A percentile compares a stretch with the other conserved stretches of the same genome.
phyloP scores from a whole-genome alignment of 352 stramenopile genomes.

The Phytophthora rubi region DNA sequence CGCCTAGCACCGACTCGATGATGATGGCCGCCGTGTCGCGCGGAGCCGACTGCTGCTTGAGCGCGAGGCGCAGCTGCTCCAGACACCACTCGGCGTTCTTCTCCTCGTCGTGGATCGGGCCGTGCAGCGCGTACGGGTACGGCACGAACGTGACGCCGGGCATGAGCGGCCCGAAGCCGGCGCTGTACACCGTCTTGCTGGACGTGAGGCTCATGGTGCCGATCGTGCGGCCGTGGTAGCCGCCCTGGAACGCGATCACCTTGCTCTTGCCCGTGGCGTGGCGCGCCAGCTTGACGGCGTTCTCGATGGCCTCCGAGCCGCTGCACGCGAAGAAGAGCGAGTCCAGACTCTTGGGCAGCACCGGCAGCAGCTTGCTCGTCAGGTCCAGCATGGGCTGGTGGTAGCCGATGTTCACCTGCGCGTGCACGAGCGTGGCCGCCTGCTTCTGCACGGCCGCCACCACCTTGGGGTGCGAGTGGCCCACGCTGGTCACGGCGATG shows the following conservation, averaged over 20 bases:
- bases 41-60: constrained; percentile 92
- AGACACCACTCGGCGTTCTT: constrained; percentile 78
- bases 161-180: constrained; percentile 87
- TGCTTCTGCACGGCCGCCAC: constrained; percentile 92
- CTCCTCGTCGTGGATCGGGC: constrained; percentile 82
- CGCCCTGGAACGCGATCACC: constrained; percentile 93
- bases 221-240: constrained; percentile 93
- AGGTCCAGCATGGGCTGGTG: constrained; percentile 93
- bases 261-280: constrained; percentile 90
- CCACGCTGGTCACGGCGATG: constrained; percentile 93
- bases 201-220: constrained; percentile 93
- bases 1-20: constrained; percentile 92
- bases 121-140: constrained; percentile 90
- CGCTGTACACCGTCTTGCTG: constrained; percentile 91
- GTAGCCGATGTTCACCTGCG: constrained; percentile 93
- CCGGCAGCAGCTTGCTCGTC: constrained; percentile 77
- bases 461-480: constrained; percentile 93
- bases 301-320: constrained; percentile 94
- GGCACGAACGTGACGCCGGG: constrained; percentile 83
- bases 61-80: constrained; percentile 82
- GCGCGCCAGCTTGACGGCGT: constrained; percentile 92
- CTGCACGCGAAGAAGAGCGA: constrained; percentile 92
- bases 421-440: constrained; percentile 88
- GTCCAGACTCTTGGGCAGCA: constrained; percentile 83
- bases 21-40: constrained; percentile 91